Evolutionary conservation across 345 rosid species (phyloP), one percentile per base, ranked within the genome.

Genomic region (Geranium brycei): DNA sequence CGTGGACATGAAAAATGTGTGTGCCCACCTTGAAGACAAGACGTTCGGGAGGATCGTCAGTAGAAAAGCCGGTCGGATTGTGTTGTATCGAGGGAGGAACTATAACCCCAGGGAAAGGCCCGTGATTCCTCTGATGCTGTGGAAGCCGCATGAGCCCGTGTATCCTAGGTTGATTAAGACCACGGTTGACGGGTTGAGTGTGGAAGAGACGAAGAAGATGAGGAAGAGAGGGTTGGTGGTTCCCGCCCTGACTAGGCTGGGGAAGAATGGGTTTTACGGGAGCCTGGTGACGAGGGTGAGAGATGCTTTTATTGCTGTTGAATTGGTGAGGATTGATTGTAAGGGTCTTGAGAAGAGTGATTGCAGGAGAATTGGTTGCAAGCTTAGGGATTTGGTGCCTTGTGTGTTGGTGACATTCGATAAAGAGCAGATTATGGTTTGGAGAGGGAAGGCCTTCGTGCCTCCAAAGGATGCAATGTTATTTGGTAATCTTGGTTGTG

Each of bases 131-230:
- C 66, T 93, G 65, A 86, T 90, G 96, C 69, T 93, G 79, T 90
- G 99, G 97, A 88, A 76, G 74, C 99, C 95, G 77, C 95, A 87
- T 51, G 96, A 93, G 71, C 99, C 96, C 0, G 76, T 87, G 41
- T 90, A 93, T 71, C 96, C 97, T 56, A 81, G 79, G 80, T 63
- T 93, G 71, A 87, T 93, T 70, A 90, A 86, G 69, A 90, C 99
- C 59, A 88, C 96, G 0, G 79, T 86, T 7, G 95, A 85, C 58
- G 95, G 96, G 65, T 73, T 86, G 32, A 87, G 83, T 74, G 86
- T 90, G 0, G 85, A 80, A 62, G 97, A 90, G 76, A 90, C 97
- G 0, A 90, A 86, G 77, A 84, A 81, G 68, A 90, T 88, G 90
- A 85, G 95, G 75, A 90, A 86, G 73, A 80, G 79, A 68, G 96